A percentile compares a stretch with the other conserved stretches of the same genome.
These are phyloP conservation scores for Aspergillus flavus DNA, from an alignment of 2,329 filamentous ascomycete genomes.

Conservation along the genomic window DNA sequence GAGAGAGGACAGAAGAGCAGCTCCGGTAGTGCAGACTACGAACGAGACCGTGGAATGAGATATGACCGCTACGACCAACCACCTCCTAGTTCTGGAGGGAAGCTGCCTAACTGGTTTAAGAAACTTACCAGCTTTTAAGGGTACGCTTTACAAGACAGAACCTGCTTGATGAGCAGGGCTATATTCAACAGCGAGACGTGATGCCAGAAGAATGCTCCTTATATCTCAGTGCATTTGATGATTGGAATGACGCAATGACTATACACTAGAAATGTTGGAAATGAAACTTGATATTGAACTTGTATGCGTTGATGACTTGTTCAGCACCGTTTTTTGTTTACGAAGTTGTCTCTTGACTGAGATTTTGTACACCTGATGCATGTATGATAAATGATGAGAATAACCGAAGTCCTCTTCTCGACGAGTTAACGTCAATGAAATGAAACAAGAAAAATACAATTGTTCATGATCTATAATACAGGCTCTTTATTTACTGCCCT, in stretches of 20 bases:
- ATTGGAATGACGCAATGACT: conserved; percentile 17
- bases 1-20: conserved; percentile 42
- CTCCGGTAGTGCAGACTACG: conserved; percentile 44
- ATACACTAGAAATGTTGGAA: background rate
- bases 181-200: background rate
- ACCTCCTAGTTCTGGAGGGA: conserved; percentile 31
- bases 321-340: background rate
- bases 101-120: conserved; percentile 47
- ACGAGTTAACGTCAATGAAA: background rate
- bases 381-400: conserved; percentile 9
- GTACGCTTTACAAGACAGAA: background rate
- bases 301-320: background rate
- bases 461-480: background rate
- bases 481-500: background rate
- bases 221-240: conserved; percentile 7
- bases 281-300: background rate
- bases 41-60: conserved; percentile 38
- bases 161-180: background rate
- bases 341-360: background rate
- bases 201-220: background rate
- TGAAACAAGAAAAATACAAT: background rate
- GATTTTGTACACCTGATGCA: conserved; percentile 7
- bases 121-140: conserved; percentile 42
- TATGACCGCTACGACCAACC: conserved; percentile 32
- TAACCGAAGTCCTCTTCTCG: background rate